A percentile compares a stretch with the other conserved stretches of the same genome.
phyloP scores from a whole-genome alignment of 2,329 filamentous ascomycete genomes.

The Penicillium hesseltinei region DNA sequence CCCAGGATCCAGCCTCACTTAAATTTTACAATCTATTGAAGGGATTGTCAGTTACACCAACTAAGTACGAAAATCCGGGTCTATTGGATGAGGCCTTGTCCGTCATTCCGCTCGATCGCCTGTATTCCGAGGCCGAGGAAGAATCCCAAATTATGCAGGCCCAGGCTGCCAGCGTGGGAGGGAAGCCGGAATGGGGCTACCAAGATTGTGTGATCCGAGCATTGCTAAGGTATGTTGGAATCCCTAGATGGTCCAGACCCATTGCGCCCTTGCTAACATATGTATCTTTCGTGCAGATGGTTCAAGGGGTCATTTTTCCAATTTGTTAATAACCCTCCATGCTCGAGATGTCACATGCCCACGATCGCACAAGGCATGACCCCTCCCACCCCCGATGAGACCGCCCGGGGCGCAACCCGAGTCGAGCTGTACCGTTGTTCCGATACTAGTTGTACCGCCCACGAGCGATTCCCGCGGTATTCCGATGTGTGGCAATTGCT shows the following conservation, averaged over 20 bases:
- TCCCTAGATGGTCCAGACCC: conserved; percentile 13
- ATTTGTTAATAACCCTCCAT: conserved; percentile 94
- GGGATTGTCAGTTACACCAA: conserved; percentile 81
- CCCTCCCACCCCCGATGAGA: conserved; percentile 82
- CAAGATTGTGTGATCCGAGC: conserved; percentile 94
- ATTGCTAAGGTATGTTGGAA: conserved; percentile 66
- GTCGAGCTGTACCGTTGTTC: conserved; percentile 92
- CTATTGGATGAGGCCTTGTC: conserved; percentile 87
- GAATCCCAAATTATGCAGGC: conserved; percentile 84
- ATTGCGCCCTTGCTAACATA: conserved; percentile 11
- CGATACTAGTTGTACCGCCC: conserved; percentile 68
- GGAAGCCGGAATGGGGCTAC: conserved; percentile 89
- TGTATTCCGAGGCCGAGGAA: conserved; percentile 92
- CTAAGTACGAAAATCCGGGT: conserved; percentile 94
- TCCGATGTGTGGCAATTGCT: conserved; percentile 92
- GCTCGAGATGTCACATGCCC: conserved; percentile 74
- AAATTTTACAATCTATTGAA: conserved; percentile 81
- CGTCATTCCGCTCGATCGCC: conserved; percentile 80
- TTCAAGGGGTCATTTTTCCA: conserved; percentile 94
- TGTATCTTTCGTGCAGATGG: conserved; percentile 60
- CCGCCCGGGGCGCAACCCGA: conserved; percentile 77
- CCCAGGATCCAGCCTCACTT: conserved; percentile 67
- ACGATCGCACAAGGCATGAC: conserved; percentile 82
- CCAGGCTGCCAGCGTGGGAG: conserved; percentile 81
- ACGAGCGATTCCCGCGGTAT: conserved; percentile 89